Percentiles rank a stretch among this genome's conserved stretches.
Evolutionary conservation across 495 filamentous ascomycete species (phyloP).

Genomic region (Neurospora sp.): DNA sequence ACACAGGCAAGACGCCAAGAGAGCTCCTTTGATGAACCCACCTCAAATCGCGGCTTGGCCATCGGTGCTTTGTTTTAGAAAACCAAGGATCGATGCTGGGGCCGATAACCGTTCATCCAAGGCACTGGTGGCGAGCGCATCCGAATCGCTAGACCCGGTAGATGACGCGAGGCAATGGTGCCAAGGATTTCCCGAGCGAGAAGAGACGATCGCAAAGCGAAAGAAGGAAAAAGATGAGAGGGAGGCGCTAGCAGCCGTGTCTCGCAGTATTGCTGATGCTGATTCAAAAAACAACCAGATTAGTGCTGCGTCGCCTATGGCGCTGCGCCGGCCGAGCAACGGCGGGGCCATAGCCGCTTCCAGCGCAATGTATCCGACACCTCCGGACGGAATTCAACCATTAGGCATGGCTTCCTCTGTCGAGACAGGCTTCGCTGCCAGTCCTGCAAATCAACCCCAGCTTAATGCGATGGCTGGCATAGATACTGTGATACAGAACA

Average conservation of each 20-base stretch:
- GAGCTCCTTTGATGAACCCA: conserved; percentile 24
- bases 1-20: conserved; percentile 29
- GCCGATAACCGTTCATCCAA: conserved; percentile 12
- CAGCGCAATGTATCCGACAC: conserved; percentile 75
- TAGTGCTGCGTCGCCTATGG: conserved; percentile 30
- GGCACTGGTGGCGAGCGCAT: background rate
- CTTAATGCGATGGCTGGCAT: conserved; percentile 12
- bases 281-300: conserved; percentile 25
- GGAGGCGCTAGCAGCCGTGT: conserved; percentile 20
- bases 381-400: conserved; percentile 60
- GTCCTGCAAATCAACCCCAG: conserved; percentile 31
- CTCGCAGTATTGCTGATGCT: conserved; percentile 30
- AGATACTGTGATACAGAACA: conserved; percentile 15
- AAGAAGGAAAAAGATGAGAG: conserved; percentile 39
- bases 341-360: conserved; percentile 39
- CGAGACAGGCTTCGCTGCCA: conserved; percentile 30
- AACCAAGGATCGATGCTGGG: conserved; percentile 14
- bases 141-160: conserved; percentile 46
- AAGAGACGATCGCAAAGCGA: conserved; percentile 34
- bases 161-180: conserved; percentile 62
- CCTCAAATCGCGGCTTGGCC: conserved; percentile 37
- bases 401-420: conserved; percentile 33
- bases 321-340: conserved; percentile 40
- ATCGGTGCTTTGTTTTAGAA: conserved; percentile 40
- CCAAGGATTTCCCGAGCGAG: conserved; percentile 34